These are phyloP conservation scores for Coemansia asiatica DNA, from an alignment of 192 early-diverging fungal species.

Conservation along the genomic window DNA sequence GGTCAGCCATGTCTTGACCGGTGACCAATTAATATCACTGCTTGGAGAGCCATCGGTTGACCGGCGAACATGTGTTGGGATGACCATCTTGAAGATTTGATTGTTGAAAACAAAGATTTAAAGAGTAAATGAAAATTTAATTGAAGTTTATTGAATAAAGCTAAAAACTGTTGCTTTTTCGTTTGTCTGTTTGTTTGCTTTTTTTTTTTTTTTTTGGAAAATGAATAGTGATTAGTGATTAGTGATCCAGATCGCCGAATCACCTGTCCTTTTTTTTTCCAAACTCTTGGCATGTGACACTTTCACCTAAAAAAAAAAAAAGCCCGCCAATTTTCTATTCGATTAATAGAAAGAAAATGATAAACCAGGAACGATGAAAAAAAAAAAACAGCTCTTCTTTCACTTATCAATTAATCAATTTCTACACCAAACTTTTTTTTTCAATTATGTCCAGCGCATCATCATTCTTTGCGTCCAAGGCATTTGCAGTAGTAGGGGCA, in stretches of 20 bases:
- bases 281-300: too few relatives aligned
- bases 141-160: background rate
- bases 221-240: background rate
- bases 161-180: background rate
- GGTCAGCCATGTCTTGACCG: conserved; percentile 4
- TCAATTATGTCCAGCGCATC: conserved; percentile 12
- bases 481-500: conserved; percentile 79
- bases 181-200: background rate
- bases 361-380: too few relatives aligned
- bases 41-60: background rate
- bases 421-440: background rate
- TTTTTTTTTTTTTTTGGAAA: background rate
- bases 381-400: background rate
- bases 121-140: background rate
- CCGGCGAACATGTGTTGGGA: conserved; percentile 8
- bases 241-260: too few relatives aligned
- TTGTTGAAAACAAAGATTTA: background rate
- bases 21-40: background rate
- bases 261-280: too few relatives aligned
- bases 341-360: too few relatives aligned
- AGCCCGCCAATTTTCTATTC: too few relatives aligned
- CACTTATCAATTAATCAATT: too few relatives aligned
- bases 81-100: background rate
- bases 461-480: conserved; percentile 56
- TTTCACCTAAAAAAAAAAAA: too few relatives aligned